Conservation (phyloP, 2,329 filamentous ascomycete species). For the Pseudocercospora musae region DNA sequence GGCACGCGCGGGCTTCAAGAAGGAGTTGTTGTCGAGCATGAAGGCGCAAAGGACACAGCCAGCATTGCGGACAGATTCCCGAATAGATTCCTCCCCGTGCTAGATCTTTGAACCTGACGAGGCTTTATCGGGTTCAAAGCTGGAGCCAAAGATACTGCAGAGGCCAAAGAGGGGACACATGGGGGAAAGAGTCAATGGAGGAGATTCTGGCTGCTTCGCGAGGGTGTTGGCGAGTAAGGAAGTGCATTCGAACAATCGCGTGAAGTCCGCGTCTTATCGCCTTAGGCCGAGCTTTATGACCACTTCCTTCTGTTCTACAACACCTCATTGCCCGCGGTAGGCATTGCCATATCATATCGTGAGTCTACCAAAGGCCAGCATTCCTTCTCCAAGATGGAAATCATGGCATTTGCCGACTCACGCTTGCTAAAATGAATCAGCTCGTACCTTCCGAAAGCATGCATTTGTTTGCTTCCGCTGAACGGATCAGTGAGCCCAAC, state of each 20-base stretch:
- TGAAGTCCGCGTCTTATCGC: neutral
- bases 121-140: too few relatives aligned
- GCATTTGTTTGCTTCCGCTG: neutral
- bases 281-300: neutral
- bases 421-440: neutral
- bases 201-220: neutral
- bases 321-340: neutral
- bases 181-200: neutral
- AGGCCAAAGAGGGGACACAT: neutral
- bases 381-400: too few relatives aligned
- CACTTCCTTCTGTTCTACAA: neutral
- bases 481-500: too few relatives aligned
- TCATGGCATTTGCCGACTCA: neutral
- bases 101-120: too few relatives aligned
- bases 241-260: neutral
- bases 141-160: neutral
- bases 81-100: too few relatives aligned
- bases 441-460: neutral
- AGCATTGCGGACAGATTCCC: too few relatives aligned
- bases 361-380: neutral
- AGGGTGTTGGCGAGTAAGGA: neutral
- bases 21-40: too few relatives aligned
- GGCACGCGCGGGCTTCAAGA: too few relatives aligned
- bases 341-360: neutral
- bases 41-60: too few relatives aligned